phyloP scores from a whole-genome alignment of 495 filamentous ascomycete species.

The Parachaetomium inaequale region DNA sequence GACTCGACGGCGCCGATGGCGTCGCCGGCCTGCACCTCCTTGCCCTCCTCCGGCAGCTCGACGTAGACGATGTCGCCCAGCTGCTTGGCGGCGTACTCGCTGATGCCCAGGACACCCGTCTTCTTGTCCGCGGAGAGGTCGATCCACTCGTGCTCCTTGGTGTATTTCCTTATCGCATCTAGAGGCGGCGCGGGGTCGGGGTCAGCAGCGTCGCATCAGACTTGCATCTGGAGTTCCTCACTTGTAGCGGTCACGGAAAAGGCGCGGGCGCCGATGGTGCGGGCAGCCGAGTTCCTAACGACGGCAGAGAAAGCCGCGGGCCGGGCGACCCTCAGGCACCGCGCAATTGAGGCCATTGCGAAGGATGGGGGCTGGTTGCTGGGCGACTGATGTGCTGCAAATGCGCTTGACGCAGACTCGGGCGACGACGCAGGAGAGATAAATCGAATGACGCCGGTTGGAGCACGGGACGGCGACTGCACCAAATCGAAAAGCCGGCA shows the following conservation, averaged over 20 bases:
- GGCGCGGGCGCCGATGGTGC: conserved; percentile 33
- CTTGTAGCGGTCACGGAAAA: conserved; percentile 46
- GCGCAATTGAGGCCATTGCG: conserved; percentile 49
- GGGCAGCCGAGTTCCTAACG: conserved; percentile 32
- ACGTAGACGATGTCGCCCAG: conserved; percentile 97
- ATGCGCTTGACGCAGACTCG: not conserved
- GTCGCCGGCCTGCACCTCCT: conserved; percentile 65
- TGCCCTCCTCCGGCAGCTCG: conserved; percentile 71
- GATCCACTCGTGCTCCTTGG: conserved; percentile 97
- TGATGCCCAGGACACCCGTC: conserved; percentile 74
- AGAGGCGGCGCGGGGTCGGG: not conserved
- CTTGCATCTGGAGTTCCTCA: conserved; percentile 24
- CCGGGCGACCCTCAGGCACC: conserved; percentile 44
- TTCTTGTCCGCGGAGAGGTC: conserved; percentile 74
- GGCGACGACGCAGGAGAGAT: conserved; percentile 7
- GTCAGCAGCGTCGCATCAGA: conserved; percentile 7
- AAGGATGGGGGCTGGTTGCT: conserved; percentile 4
- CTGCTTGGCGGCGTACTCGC: conserved; percentile 79
- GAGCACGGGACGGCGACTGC: not conserved
- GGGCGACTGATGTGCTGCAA: conserved; percentile 9
- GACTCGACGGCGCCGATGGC: conserved; percentile 92
- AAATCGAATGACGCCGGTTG: conserved; percentile 23
- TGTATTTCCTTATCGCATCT: conserved; percentile 78
- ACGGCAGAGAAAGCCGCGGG: conserved; percentile 40
- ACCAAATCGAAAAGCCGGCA: conserved; percentile 16